Conservation (phyloP, 2,329 filamentous ascomycete species). For the Colletotrichum sp. region DNA sequence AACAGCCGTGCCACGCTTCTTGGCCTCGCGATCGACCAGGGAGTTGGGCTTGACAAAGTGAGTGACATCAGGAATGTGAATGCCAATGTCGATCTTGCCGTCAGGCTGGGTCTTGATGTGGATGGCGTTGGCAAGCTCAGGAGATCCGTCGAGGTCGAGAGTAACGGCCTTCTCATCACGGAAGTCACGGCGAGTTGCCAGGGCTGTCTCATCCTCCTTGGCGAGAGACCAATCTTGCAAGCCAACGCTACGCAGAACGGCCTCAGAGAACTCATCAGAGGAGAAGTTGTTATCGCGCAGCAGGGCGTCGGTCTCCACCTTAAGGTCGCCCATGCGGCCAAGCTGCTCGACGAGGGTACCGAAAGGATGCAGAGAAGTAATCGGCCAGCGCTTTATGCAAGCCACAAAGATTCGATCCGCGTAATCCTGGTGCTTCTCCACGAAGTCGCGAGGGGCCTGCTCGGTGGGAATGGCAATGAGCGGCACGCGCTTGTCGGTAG, state of each 20-base stretch:
- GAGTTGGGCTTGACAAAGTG: constrained; percentile 98
- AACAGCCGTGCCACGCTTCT: constrained; percentile 96
- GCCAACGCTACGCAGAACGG: constrained; percentile 90
- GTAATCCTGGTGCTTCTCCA: constrained; percentile 98
- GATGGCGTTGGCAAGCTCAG: constrained; percentile 89
- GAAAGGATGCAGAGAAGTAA: constrained; percentile 98
- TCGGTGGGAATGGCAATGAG: constrained; percentile 98
- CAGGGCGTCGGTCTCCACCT: constrained; percentile 96
- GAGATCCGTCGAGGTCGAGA: constrained; percentile 85
- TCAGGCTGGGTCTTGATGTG: constrained; percentile 86
- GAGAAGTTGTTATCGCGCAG: constrained; percentile 98
- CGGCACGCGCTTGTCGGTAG: constrained; percentile 97
- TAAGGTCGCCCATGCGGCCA: constrained; percentile 95
- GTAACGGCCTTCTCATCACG: constrained; percentile 88
- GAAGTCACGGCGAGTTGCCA: constrained; percentile 86
- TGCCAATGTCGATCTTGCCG: constrained; percentile 89
- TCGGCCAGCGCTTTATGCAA: constrained; percentile 99
- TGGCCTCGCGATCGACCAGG: constrained; percentile 93
- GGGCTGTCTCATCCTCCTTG: constrained; percentile 77
- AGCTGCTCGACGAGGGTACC: constrained; percentile 97
- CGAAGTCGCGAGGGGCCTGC: constrained; percentile 95
- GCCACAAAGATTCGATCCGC: constrained; percentile 98
- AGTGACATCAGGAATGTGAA: constrained; percentile 93
- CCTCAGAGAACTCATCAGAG: constrained; percentile 96
- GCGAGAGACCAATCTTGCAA: constrained; percentile 89